Evolutionary conservation across 2,329 filamentous ascomycete species (phyloP), one percentile per base, ranked within the genome.

Genomic region (Chrysoporthe puriensis): DNA sequence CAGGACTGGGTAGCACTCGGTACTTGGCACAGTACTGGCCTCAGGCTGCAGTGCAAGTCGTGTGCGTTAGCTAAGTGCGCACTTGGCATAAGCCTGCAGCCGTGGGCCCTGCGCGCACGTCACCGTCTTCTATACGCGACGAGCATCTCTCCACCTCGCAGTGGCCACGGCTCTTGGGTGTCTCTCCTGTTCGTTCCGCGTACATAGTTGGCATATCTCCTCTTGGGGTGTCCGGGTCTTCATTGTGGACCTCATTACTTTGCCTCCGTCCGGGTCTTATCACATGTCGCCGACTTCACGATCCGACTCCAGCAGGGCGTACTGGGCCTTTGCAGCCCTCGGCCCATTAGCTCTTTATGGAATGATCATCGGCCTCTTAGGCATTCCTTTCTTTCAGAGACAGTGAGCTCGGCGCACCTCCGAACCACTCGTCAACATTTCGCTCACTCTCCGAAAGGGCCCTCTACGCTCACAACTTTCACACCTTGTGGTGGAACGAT

Each of bases 391-490:
- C 72, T 81, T 97, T 63, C 95, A 98, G 77, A 85, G 91, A 80
- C 89, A 94, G 94, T 97, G 84, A 80, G 89, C 50, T 69, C 62
- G 32, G n/a, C 3, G 32, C 18, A 42, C 4, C 40, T 44, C 50
- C 9, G 21, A n/a, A 13, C 11, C n/a, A 34, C 13, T 34, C 6
- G 4, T 44, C 14, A n/a, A n/a, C 13, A 56, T 44, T n/a, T 32
- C 46, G 56, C 36, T 60, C n/a, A 66, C 40, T 14, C 8, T 11
- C 9, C n/a, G 72, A 48, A 62, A 96, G 94, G 75, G 90, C 91
- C 34, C 78, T 97, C 6, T 99, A 98, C 77, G 89, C 91, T 40
- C 91, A 98, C 79, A 91, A 91, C 70, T 77, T 97, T 72, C 90
- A 93, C 71, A 90, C 90, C 2, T 83, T 87, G 3, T 88, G 85